phyloP scores from a whole-genome alignment of 2,329 filamentous ascomycete genomes.

The Penicillium polonicum region DNA sequence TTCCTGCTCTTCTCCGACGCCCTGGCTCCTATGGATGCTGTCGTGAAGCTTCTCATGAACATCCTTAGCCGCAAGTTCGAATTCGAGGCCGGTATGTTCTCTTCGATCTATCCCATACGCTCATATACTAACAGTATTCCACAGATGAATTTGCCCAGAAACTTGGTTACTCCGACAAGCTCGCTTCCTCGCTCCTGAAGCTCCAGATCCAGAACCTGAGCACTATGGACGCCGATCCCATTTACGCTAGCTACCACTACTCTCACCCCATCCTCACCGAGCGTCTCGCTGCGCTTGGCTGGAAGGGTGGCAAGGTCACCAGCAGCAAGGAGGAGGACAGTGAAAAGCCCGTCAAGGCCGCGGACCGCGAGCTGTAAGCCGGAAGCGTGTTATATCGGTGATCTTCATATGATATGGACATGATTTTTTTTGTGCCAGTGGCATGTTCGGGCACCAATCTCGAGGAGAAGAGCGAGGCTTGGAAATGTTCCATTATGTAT shows the following conservation, averaged over 20 bases:
- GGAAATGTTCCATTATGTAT: constrained; percentile 11
- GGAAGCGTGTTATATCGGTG: background rate
- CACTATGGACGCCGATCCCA: constrained; percentile 97
- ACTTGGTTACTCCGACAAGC: constrained; percentile 78
- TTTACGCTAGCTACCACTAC: constrained; percentile 98
- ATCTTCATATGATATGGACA: background rate
- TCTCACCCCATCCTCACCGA: constrained; percentile 96
- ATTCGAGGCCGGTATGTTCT: constrained; percentile 74
- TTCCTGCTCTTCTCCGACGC: constrained; percentile 98
- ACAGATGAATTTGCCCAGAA: constrained; percentile 77
- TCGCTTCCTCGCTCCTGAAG: constrained; percentile 88
- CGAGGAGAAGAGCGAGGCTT: background rate
- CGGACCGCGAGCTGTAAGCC: constrained; percentile 70
- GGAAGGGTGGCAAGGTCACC: constrained; percentile 62
- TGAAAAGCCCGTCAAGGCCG: constrained; percentile 65
- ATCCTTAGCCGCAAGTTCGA: constrained; percentile 91
- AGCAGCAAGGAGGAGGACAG: constrained; percentile 53
- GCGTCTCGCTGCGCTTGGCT: constrained; percentile 84
- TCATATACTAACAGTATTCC: constrained; percentile 21
- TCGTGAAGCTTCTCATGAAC: constrained; percentile 95
- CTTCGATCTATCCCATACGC: background rate
- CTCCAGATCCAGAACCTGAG: constrained; percentile 97
- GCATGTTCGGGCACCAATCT: background rate
- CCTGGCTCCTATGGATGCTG: constrained; percentile 88
- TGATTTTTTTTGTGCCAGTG: background rate